phyloP scores from a whole-genome alignment of 2,329 filamentous ascomycete species.

The Aspergillus versicolor region DNA sequence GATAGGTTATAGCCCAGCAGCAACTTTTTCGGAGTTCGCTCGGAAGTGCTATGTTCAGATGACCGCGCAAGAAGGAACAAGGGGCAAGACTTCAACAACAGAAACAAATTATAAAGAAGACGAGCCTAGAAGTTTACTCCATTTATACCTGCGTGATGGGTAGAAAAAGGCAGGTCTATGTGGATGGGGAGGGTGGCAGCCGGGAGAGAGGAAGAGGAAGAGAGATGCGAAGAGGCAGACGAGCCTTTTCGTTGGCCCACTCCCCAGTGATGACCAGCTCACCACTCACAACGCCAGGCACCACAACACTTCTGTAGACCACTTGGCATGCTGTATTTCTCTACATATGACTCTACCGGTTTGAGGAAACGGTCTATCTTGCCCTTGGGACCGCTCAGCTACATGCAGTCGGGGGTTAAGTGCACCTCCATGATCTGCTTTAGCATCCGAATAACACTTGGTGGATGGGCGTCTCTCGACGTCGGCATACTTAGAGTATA shows the following conservation, averaged over 20 bases:
- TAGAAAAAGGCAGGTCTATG: neutral
- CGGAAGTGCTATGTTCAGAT: neutral
- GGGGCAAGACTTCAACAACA: neutral
- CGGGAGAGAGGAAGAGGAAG: conserved; percentile 6
- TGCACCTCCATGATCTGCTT: neutral
- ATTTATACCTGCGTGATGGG: neutral
- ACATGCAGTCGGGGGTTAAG: neutral
- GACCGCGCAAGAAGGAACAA: neutral
- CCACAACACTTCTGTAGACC: conserved; percentile 2
- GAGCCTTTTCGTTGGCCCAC: conserved; percentile 17
- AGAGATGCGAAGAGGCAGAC: conserved; percentile 12
- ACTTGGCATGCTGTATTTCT: neutral
- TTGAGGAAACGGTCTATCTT: neutral
- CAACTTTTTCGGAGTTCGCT: neutral
- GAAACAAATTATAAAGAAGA: neutral
- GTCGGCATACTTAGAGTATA: neutral
- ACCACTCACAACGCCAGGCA: neutral
- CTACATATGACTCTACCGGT: neutral
- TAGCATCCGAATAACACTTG: neutral
- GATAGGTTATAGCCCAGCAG: neutral
- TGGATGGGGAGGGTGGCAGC: conserved; percentile 8
- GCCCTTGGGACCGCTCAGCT: neutral
- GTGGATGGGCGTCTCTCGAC: neutral
- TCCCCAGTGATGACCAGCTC: conserved; percentile 8
- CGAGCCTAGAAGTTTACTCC: neutral